These are phyloP conservation scores for Xerocomus spinulosus DNA, from an alignment of 768 basidiomycete species.

Conservation along the genomic window DNA sequence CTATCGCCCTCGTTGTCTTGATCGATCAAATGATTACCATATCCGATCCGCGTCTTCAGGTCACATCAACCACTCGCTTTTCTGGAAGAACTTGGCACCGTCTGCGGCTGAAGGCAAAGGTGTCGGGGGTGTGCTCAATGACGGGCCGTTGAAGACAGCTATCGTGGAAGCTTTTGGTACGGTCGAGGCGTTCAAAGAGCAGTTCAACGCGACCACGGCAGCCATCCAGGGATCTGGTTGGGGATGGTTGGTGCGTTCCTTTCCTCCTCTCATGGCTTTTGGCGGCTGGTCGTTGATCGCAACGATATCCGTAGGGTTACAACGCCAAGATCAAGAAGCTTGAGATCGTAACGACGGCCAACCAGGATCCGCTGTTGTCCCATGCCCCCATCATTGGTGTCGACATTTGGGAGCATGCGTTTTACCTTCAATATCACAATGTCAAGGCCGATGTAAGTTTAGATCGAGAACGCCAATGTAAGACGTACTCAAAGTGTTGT, in stretches of 20 bases:
- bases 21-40: not conserved
- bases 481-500: no score
- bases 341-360: constrained; percentile 86
- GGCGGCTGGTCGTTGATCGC: no score
- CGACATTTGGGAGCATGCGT: constrained; percentile 95
- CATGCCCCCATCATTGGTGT: constrained; percentile 85
- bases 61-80: constrained; percentile 92
- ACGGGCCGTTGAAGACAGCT: constrained; percentile 63
- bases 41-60: constrained; percentile 31
- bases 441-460: constrained; percentile 84
- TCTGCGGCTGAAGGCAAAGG: constrained; percentile 49
- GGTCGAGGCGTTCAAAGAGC: constrained; percentile 66
- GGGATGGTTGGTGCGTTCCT: constrained; percentile 84
- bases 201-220: constrained; percentile 81
- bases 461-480: no score
- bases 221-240: constrained; percentile 92
- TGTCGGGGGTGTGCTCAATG: constrained; percentile 52
- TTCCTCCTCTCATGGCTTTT: not conserved
- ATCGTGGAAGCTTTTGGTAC: constrained; percentile 62
- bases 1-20: constrained; percentile 13
- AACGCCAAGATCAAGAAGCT: constrained; percentile 65
- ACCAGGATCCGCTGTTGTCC: constrained; percentile 87
- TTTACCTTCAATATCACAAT: constrained; percentile 95
- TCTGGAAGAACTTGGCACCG: constrained; percentile 93
- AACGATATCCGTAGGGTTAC: constrained; percentile 66